phyloP scores from a whole-genome alignment of 2,329 filamentous ascomycete species.

The Aspergillus costaricaensis region DNA sequence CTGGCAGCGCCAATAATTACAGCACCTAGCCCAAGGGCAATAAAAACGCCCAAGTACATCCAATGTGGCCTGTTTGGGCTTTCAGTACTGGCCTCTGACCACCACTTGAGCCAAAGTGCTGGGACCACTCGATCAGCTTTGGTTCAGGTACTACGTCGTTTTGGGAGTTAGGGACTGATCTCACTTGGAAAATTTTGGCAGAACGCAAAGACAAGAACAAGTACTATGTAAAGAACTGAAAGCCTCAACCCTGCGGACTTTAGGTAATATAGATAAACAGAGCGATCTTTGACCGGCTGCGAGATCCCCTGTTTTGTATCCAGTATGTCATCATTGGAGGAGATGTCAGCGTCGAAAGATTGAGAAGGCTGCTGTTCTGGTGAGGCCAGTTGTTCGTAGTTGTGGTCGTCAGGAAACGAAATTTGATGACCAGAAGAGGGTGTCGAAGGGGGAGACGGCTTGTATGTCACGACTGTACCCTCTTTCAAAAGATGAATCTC shows the following conservation, averaged over 20 bases:
- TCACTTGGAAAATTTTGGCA: background rate
- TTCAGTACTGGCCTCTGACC: background rate
- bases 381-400: too few species aligned
- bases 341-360: background rate
- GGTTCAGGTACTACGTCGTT: too few species aligned
- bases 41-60: background rate
- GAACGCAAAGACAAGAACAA: background rate
- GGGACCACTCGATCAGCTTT: too few species aligned
- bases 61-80: background rate
- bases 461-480: background rate
- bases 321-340: background rate
- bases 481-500: background rate
- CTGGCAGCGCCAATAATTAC: background rate
- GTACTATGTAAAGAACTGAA: background rate
- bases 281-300: background rate
- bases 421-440: background rate
- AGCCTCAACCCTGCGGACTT: background rate
- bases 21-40: background rate
- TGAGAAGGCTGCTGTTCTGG: background rate
- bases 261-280: background rate
- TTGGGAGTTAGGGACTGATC: background rate
- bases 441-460: background rate
- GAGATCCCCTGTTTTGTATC: too few species aligned
- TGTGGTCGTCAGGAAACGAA: background rate
- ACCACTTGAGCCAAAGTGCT: conserved; percentile 1